Evolutionary conservation across 2,329 filamentous ascomycete species (phyloP), one percentile per base, ranked within the genome.

Genomic region (Penicillium sp.): DNA sequence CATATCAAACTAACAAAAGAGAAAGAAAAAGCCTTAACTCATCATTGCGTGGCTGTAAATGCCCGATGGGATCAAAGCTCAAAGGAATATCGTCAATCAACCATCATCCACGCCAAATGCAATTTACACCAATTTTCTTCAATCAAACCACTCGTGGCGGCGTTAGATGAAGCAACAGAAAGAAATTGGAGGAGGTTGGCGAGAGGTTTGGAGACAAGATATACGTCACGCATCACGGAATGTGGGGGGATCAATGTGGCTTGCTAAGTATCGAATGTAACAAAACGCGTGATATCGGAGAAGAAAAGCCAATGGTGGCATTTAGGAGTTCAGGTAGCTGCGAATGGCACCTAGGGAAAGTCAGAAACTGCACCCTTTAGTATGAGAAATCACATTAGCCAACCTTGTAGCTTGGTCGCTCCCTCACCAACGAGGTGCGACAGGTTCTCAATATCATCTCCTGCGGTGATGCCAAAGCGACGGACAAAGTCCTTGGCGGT

Each of bases 401-500:
- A 82, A 70, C 90, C 91, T 79, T 97, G 92, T 70, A 98, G 81
- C 75, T 87, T 89, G 47, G 83, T 86, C 14, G 92, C 92, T 43
- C 92, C 93, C 69, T 97, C 92, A 29, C 93, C 95, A 5, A 97
- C 79, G 61, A 91, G 83, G 65, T 87, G 86, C 24, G 88, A 89
- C 66, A 98, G 76, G 75, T 96, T 96, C 75, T 99, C 95, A 55
- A 99, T 78, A 75, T 99, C 95, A 72, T 99, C 95, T 55, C 92
- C 93, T 24, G 95, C 93, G 4, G 93, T 98, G 66, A 97, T 90
- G 49, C 95, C 95, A 72, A 98, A 97, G 72, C 90, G 92, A 70
- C 95, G 87, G 31, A 98, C 88, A 77, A 98, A 96, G 75, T 99
- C 95, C 80, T 95, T 96, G 58, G 95, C 95, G 0, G 92, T 92